Evolutionary conservation across 192 early-diverging fungal genomes (phyloP), one percentile per base, ranked within the genome.

Genomic region (Coemansia sp.): DNA sequence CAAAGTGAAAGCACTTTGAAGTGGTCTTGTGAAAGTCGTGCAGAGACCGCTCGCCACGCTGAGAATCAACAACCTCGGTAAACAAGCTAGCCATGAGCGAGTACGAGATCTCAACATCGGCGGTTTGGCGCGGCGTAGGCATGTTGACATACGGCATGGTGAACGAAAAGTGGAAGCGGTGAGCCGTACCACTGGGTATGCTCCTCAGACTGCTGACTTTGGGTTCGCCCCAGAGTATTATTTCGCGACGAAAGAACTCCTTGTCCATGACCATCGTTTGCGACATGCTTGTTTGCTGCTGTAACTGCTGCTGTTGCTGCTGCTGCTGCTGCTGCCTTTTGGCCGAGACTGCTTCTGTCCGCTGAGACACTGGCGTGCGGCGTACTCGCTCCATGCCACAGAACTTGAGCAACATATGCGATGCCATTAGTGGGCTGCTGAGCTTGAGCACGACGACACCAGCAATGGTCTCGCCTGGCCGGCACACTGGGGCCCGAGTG

Each of bases 141-240:
- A 77, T 77, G 62, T 82, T 82, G 57, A 82, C 79, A 26, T 77
- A 70, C 20, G 79, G 79, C 79, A 82, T 82, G 18, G 79, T 82
- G 65, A 82, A 82, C 10, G 79, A 82, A 59, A 82, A 82, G 23
- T 82, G 79, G 59, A 82, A 82, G 14, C 79, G 70, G 46, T 82
- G 79, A 26, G 60, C 70, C 14, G 37, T 62, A 69, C 74, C 71
- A 62, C 71, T 56, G 5, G 74, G 62, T 28, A 82, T 61, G 18
- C 63, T 63, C 34, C 66, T 55, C 33, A 59, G 35, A 53, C 72
- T 67, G 26, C 55, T 59, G 13, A 66, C 56, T n/a, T 66, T 73
- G 36, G 70, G 70, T 35, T 73, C 67, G 60, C 79, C 79, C 79
- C 79, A 82, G 33, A 82, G 79, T 8, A 82, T 20, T 2, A 82